Evolutionary conservation across 2,329 filamentous ascomycete genomes (phyloP).

Genomic region (Didymella pomorum): DNA sequence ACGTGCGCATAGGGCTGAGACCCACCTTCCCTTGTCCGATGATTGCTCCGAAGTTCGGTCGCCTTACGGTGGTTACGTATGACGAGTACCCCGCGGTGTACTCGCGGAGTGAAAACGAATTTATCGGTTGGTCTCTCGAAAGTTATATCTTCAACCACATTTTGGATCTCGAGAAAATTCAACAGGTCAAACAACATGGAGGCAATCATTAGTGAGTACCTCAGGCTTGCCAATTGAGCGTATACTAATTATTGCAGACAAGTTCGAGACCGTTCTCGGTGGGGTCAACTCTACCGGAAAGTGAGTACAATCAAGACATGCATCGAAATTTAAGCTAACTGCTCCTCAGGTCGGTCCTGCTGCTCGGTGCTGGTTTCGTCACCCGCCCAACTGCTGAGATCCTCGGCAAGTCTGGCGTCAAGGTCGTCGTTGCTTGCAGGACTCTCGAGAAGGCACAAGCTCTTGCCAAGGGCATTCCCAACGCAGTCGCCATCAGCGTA

Average conservation of each 20-base stretch:
- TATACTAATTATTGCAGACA: slow-evolving; percentile 38
- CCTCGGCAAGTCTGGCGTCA: slow-evolving; percentile 64
- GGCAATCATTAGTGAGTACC: slow-evolving; percentile 43
- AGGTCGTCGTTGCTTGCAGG: slow-evolving; percentile 76
- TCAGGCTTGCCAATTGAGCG: slow-evolving; percentile 12
- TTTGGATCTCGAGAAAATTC: slow-evolving; percentile 22
- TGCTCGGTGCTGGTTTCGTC: slow-evolving; percentile 52
- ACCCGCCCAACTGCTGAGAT: slow-evolving; percentile 67
- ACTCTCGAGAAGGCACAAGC: slow-evolving; percentile 79
- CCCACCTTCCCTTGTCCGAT: slow-evolving; percentile 4
- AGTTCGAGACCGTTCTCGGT: slow-evolving; percentile 44
- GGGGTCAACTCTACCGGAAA: slow-evolving; percentile 40
- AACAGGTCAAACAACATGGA: slow-evolving; percentile 45
- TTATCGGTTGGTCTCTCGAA: slow-evolving; percentile 18
- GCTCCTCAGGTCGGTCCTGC: slow-evolving; percentile 44
- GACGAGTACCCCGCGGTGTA: slow-evolving; percentile 38
- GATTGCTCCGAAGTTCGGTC: slow-evolving; percentile 11
- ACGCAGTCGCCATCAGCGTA: slow-evolving; percentile 72
- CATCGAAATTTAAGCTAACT: slow-evolving; percentile 25
- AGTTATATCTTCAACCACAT: slow-evolving; percentile 34
- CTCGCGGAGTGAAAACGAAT: slow-evolving; percentile 40
- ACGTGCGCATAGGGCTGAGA: slow-evolving; percentile 15
- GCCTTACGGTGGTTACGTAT: slow-evolving; percentile 29
- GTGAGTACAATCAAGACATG: slow-evolving; percentile 34
- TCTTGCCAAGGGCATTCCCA: slow-evolving; percentile 73